A percentile compares a stretch with the other conserved stretches of the same genome.
These are phyloP conservation scores for Pseudogymnoascus sp. DNA, from an alignment of 2,329 filamentous ascomycete genomes.

Conservation along the genomic window DNA sequence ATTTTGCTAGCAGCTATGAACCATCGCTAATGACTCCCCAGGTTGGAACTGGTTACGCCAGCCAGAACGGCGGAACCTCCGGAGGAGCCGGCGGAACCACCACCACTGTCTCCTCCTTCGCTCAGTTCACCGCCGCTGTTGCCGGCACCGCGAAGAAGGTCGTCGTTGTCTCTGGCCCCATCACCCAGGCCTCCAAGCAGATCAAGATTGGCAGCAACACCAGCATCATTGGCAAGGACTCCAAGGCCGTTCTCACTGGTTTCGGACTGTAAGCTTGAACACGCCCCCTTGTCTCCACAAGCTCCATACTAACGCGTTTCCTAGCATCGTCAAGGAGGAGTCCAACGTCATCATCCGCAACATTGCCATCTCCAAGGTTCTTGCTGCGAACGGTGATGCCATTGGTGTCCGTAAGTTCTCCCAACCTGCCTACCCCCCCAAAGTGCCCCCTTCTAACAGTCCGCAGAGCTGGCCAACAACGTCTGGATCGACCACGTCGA, in stretches of 20 bases:
- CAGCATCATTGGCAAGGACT: conserved; percentile 39
- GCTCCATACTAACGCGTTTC: conserved; percentile 38
- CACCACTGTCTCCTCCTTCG: conserved; percentile 45
- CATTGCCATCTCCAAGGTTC: conserved; percentile 49
- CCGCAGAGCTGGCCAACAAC: conserved; percentile 42
- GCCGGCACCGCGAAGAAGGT: conserved; percentile 38
- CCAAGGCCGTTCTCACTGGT: conserved; percentile 22
- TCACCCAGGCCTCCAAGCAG: conserved; percentile 35
- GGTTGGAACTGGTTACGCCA: conserved; percentile 36
- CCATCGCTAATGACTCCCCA: neutral
- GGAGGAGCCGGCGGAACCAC: conserved; percentile 48
- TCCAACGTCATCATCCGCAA: conserved; percentile 57
- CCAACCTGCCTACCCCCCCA: neutral
- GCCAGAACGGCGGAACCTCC: conserved; percentile 43
- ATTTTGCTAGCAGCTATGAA: neutral
- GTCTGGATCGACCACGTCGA: conserved; percentile 64
- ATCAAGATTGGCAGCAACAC: conserved; percentile 42
- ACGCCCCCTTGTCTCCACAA: no score
- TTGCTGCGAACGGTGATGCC: conserved; percentile 49
- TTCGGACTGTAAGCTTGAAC: conserved; percentile 24
- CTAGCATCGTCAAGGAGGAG: conserved; percentile 42
- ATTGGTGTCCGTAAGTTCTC: conserved; percentile 43
- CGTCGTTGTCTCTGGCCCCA: conserved; percentile 39
- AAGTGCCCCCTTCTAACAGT: conserved; percentile 5
- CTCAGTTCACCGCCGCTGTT: conserved; percentile 42